A percentile compares a stretch with the other conserved stretches of the same genome.
These are phyloP conservation scores for Gyrodon lividus DNA, from an alignment of 768 basidiomycete species.

Conservation along the genomic window DNA sequence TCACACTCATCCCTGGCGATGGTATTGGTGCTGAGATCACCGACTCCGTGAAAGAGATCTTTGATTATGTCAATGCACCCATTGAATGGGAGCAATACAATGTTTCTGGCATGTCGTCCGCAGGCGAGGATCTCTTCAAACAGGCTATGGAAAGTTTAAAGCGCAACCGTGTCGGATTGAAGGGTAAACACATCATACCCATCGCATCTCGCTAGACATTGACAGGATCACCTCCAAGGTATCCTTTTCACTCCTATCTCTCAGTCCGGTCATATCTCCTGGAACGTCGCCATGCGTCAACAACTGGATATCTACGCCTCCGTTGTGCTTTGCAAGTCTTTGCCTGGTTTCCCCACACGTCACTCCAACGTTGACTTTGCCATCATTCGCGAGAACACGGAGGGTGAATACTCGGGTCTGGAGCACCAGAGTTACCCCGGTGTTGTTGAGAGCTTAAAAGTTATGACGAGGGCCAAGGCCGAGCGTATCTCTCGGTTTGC, in stretches of 20 bases:
- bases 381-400: constrained; percentile 99
- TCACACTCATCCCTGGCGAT: constrained; percentile 97
- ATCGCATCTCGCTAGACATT: background rate
- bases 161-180: constrained; percentile 96
- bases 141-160: constrained; percentile 97
- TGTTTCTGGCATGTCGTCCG: constrained; percentile 92
- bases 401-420: constrained; percentile 98
- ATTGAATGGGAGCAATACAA: constrained; percentile 99
- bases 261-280: constrained; percentile 94
- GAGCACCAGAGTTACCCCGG: constrained; percentile 98
- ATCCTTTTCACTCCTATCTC: constrained; percentile 99
- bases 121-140: constrained; percentile 94
- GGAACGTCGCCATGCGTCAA: constrained; percentile 99
- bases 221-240: constrained; percentile 47
- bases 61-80: constrained; percentile 95
- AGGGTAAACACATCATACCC: constrained; percentile 55
- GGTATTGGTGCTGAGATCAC: constrained; percentile 97
- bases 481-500: constrained; percentile 97
- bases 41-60: constrained; percentile 98
- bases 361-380: constrained; percentile 98
- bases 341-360: constrained; percentile 93
- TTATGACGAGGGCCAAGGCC: constrained; percentile 91
- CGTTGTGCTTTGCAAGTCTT: constrained; percentile 96
- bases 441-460: constrained; percentile 97
- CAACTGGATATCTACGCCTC: constrained; percentile 99